phyloP scores from a whole-genome alignment of 2,329 filamentous ascomycete species.

The Cladosporium sp. region DNA sequence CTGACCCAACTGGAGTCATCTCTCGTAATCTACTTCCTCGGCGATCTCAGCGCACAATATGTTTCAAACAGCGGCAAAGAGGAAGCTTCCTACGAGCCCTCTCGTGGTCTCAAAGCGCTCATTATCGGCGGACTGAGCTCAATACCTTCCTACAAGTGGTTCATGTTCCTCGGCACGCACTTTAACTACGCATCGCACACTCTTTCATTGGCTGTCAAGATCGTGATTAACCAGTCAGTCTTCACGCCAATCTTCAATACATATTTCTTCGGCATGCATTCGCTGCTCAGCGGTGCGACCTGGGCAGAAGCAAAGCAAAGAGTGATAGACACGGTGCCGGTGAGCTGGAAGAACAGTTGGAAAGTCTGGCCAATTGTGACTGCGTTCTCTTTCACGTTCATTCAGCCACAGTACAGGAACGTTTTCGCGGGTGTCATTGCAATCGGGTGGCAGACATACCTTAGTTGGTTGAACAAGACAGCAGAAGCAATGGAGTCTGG shows the following conservation, averaged over 20 bases:
- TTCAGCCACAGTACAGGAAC: conserved; percentile 73
- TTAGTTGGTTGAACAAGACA: conserved; percentile 72
- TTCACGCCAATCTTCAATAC: conserved; percentile 67
- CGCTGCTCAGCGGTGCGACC: conserved; percentile 54
- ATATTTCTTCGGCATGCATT: conserved; percentile 52
- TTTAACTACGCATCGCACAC: conserved; percentile 79
- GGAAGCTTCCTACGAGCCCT: conserved; percentile 57
- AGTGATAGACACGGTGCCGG: conserved; percentile 70
- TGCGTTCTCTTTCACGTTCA: conserved; percentile 80
- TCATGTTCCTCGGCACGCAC: conserved; percentile 68
- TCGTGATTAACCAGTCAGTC: conserved; percentile 70
- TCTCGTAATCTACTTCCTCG: conserved; percentile 72
- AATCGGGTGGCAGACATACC: conserved; percentile 88
- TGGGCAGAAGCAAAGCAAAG: conserved; percentile 63
- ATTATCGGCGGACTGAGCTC: conserved; percentile 68
- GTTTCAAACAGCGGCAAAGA: conserved; percentile 40
- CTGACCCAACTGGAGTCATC: conserved; percentile 74
- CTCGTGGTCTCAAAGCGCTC: conserved; percentile 66
- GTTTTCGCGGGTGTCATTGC: conserved; percentile 73
- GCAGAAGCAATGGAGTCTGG: conserved; percentile 49
- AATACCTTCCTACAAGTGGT: conserved; percentile 82
- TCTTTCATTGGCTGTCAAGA: conserved; percentile 70
- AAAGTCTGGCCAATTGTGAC: conserved; percentile 88
- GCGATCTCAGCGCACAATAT: conserved; percentile 72
- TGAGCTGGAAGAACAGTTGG: conserved; percentile 70